A percentile compares a stretch with the other conserved stretches of the same genome.
Conservation (phyloP, 169 alveolate species). For the Pseudocohnilembus persalinus region DNA sequence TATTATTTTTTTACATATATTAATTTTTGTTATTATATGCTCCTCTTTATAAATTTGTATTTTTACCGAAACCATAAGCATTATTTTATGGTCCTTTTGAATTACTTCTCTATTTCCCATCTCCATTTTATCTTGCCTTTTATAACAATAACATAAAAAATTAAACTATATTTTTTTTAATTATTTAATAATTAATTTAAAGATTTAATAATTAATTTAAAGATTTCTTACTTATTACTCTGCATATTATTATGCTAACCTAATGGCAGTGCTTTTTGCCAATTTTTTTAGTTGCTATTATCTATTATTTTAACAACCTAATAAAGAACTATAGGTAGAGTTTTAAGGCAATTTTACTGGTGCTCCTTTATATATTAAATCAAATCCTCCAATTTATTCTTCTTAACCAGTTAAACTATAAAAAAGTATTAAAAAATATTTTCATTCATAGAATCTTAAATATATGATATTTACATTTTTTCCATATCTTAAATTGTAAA, state of each 20-base stretch:
- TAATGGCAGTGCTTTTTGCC: conserved; percentile 80
- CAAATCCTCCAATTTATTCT: conserved; percentile 89
- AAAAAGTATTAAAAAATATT: not conserved
- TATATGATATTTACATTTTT: conserved; percentile 53
- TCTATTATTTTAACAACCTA: conserved; percentile 85
- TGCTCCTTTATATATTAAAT: conserved; percentile 78
- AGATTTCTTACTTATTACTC: not conserved
- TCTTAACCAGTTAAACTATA: conserved; percentile 79
- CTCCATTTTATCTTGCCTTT: not conserved
- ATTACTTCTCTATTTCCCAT: not conserved
- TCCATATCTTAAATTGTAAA: conserved; percentile 90
- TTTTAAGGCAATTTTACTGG: conserved; percentile 71
- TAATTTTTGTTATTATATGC: not conserved
- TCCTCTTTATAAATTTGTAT: not conserved
- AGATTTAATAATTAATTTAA: conserved; percentile 3
- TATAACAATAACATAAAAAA: no score
- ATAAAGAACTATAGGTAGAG: conserved; percentile 70
- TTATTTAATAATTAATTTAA: no score
- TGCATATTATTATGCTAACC: conserved; percentile 46
- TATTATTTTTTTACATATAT: no score
- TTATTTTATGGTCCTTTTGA: not conserved
- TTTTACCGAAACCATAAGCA: not conserved
- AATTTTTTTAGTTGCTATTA: conserved; percentile 73
- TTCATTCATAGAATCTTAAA: conserved; percentile 40
- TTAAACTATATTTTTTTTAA: no score